Evolutionary conservation across 257 asterid species (phyloP), one percentile per base, ranked within the genome.

Genomic region (Eucommia ulmoides): DNA sequence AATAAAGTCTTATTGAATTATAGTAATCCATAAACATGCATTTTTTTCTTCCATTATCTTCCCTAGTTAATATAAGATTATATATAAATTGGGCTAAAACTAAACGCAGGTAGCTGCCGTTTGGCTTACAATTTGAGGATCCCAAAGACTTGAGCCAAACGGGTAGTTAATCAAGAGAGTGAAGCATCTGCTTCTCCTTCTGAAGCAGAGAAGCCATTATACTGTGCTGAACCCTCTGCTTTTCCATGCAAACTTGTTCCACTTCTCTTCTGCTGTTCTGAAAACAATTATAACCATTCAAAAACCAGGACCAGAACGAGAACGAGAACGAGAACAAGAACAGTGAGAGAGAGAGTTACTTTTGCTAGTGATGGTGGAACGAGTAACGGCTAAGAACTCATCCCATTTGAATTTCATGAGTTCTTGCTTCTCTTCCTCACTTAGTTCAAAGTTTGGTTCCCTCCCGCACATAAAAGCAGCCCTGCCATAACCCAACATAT

Each of bases 391-490:
- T 50, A 88, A 72, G 62, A 88, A 88, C 14, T 88, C 93, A 14
- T 84, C 93, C 97, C 97, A 88, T 0, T 70, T 72, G 53, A 69
- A 75, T 51, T 79, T 74, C 55, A 79, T 58, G 2, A 88, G 84
- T 68, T 88, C 91, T 53, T 66, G 70, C 63, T 85, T 85, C 58
- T 89, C 98, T 55, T 76, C 91, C 68, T 85, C 94, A 0, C 82
- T 52, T 26, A 89, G 79, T 53, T 82, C 94, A 24, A 85, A 89
- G 63, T 89, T 89, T 4, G 98, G 98, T 67, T 82, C 98, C 63
- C 98, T 74, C 29, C 98, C 96, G 24, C 98, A 86, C 96, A 82
- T 85, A 70, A 91, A 89, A 15, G 96, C 96, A 33, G 94, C 96
- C 87, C 94, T 89, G 76, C 53, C 65, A 45, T 23, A 45, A 26